phyloP scores from a whole-genome alignment of 2,329 filamentous ascomycete genomes.

The Plenodomus lindquistii region DNA sequence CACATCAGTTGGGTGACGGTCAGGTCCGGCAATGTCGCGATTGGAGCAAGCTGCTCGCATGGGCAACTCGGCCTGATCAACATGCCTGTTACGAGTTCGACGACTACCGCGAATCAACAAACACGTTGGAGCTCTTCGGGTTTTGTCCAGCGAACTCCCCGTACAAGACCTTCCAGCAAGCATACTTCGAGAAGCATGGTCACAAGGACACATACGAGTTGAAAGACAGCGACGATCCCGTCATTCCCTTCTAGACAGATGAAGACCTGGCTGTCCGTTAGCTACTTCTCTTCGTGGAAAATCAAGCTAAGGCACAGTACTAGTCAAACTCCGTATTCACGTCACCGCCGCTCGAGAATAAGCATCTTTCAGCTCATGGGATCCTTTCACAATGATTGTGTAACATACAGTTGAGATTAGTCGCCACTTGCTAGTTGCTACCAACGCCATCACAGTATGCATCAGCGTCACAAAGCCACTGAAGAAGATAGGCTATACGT shows the following conservation, averaged over 20 bases:
- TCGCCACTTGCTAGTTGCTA: not conserved
- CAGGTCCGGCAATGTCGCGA: conserved; percentile 38
- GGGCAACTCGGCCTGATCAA: conserved; percentile 37
- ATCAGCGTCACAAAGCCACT: not conserved
- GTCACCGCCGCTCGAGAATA: not conserved
- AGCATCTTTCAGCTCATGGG: not conserved
- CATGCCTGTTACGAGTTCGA: conserved; percentile 40
- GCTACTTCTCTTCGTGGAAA: not conserved
- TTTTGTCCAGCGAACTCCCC: conserved; percentile 37
- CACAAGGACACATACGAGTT: conserved; percentile 39
- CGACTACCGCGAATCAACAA: conserved; percentile 42
- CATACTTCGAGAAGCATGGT: conserved; percentile 40
- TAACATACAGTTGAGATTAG: not conserved
- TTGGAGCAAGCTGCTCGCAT: conserved; percentile 37
- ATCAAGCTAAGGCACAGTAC: not conserved
- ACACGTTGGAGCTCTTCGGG: conserved; percentile 41
- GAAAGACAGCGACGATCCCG: conserved; percentile 15
- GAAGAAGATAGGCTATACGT: not conserved
- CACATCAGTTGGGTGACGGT: conserved; percentile 30
- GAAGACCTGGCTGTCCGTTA: not conserved
- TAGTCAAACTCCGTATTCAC: not conserved
- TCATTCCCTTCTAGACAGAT: conserved; percentile 19
- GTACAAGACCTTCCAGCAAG: conserved; percentile 31
- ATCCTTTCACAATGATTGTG: not conserved
- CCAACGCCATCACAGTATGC: not conserved